These are phyloP conservation scores for Metarhizium rileyi DNA, from an alignment of 2,329 filamentous ascomycete species.

Conservation along the genomic window DNA sequence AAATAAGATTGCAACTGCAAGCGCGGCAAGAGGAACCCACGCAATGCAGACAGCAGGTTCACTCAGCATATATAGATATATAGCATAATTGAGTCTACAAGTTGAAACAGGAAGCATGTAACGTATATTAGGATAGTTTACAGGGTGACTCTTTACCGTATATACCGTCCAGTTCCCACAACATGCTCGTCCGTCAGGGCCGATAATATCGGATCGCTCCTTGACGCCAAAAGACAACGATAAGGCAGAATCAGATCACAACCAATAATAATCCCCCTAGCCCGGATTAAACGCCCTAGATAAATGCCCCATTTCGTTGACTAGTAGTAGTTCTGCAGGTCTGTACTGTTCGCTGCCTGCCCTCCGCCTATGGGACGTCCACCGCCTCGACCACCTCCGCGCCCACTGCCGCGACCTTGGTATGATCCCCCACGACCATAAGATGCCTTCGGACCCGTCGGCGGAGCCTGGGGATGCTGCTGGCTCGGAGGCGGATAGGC, in stretches of 20 bases:
- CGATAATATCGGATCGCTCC: not conserved
- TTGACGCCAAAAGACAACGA: not conserved
- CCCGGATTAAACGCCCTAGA: no score
- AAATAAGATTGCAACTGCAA: no score
- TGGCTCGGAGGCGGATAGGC: constrained; percentile 19
- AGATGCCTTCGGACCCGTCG: constrained; percentile 9
- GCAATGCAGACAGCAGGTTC: no score
- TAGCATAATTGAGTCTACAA: no score
- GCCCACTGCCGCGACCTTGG: constrained; percentile 5
- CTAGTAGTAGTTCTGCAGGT: constrained; percentile 33
- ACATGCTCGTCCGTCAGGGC: not conserved
- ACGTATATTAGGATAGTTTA: not conserved
- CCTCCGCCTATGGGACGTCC: constrained; percentile 17
- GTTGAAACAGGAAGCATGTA: not conserved
- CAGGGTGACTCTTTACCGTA: not conserved
- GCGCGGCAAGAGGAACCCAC: no score
- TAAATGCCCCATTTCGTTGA: not conserved
- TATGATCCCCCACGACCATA: not conserved
- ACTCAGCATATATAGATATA: no score
- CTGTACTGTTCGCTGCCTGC: constrained; percentile 16
- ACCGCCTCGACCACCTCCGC: constrained; percentile 11
- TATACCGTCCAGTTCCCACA: not conserved
- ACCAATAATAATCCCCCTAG: not conserved
- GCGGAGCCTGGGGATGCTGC: constrained; percentile 9
- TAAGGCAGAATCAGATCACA: not conserved